A percentile compares a stretch with the other conserved stretches of the same genome.
Evolutionary conservation across 768 basidiomycete species (phyloP).

Genomic region (Collybia nuda): DNA sequence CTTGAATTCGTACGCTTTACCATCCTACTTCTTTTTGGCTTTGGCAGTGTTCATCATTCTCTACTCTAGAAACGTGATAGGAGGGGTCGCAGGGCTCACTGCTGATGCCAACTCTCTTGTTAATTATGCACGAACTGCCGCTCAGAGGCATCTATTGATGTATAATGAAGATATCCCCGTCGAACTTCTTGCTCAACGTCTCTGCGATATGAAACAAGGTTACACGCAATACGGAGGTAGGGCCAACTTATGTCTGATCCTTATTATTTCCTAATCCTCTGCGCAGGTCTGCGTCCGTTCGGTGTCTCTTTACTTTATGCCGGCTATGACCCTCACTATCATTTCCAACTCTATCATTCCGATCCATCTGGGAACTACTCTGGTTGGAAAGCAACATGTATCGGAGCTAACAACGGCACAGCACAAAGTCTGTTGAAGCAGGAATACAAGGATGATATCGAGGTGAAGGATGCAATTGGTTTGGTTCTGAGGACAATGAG

Average conservation of each 20-base stretch:
- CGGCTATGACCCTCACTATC: conserved; percentile 93
- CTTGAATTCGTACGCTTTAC: conserved; percentile 73
- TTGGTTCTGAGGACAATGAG: conserved; percentile 94
- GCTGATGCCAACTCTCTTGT: conserved; percentile 98
- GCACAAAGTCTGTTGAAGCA: conserved; percentile 95
- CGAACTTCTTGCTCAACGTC: conserved; percentile 87
- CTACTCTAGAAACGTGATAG: conserved; percentile 80
- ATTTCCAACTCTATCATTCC: conserved; percentile 97
- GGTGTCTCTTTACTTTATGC: conserved; percentile 97
- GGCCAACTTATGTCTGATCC: conserved; percentile 14
- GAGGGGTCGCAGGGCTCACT: conserved; percentile 93
- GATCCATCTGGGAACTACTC: conserved; percentile 99
- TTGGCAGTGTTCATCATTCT: neutral
- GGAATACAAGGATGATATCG: conserved; percentile 96
- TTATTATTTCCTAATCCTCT: neutral
- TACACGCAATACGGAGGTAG: conserved; percentile 96
- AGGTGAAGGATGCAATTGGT: conserved; percentile 88
- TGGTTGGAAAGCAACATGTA: conserved; percentile 98
- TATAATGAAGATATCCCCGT: conserved; percentile 99
- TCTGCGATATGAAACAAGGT: conserved; percentile 98
- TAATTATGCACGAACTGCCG: conserved; percentile 89
- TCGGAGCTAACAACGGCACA: conserved; percentile 97
- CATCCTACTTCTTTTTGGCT: neutral
- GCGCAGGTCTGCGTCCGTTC: conserved; percentile 91
- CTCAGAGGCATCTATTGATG: conserved; percentile 82